These are phyloP conservation scores for Pseudozyma sp. DNA, from an alignment of 1,284 basidiomycete species.

Conservation along the genomic window DNA sequence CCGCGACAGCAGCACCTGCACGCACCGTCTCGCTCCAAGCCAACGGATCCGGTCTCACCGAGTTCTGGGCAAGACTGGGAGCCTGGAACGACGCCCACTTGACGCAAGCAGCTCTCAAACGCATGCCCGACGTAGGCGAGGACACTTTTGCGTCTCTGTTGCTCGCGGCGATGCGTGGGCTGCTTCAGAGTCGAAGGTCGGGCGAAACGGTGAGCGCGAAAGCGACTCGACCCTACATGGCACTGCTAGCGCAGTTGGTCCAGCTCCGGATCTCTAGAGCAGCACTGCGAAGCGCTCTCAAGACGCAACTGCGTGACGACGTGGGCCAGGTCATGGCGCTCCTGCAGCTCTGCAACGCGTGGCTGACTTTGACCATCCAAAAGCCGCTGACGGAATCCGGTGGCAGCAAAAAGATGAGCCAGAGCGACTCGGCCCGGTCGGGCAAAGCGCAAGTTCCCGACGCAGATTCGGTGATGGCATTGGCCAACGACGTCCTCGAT, in stretches of 20 bases:
- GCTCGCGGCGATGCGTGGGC: slow-evolving; percentile 21
- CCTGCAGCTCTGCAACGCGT: slow-evolving; percentile 43
- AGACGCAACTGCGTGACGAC: slow-evolving; percentile 31
- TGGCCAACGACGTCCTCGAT: slow-evolving; percentile 51
- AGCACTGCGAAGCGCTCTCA: slow-evolving; percentile 36
- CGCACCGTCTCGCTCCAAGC: slow-evolving; percentile 13
- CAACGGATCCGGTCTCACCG: slow-evolving; percentile 13
- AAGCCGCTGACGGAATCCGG: slow-evolving; percentile 11
- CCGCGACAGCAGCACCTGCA: not conserved
- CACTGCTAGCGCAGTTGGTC: slow-evolving; percentile 23
- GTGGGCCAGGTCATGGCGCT: slow-evolving; percentile 38
- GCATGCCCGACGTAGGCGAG: slow-evolving; percentile 32
- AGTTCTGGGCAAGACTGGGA: slow-evolving; percentile 33
- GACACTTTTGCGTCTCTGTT: slow-evolving; percentile 26
- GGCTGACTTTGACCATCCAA: slow-evolving; percentile 42
- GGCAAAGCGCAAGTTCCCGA: slow-evolving; percentile 18
- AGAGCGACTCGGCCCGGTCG: not conserved
- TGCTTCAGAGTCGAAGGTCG: slow-evolving; percentile 12
- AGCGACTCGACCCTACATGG: slow-evolving; percentile 14
- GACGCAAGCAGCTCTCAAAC: slow-evolving; percentile 22
- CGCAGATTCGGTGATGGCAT: slow-evolving; percentile 27
- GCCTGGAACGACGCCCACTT: slow-evolving; percentile 30
- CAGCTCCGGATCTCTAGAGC: slow-evolving; percentile 35
- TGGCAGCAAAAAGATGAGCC: not conserved
- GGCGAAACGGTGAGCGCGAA: slow-evolving; percentile 9